Evolutionary conservation across 2,329 filamentous ascomycete species (phyloP).

Genomic region (Pestalotiopsis sp.): DNA sequence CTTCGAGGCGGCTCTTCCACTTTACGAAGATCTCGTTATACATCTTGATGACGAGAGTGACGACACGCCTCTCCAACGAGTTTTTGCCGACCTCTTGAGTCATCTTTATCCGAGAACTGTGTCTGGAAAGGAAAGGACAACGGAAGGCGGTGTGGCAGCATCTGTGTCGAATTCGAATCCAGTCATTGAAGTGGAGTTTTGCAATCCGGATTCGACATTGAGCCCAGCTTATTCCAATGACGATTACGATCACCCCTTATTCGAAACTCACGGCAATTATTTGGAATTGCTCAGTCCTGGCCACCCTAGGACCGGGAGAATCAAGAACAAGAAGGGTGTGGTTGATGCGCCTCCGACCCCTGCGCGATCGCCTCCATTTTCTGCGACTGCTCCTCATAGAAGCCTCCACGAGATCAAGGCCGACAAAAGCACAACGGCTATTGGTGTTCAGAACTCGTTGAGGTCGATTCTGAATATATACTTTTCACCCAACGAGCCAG

Average conservation of each 20-base stretch:
- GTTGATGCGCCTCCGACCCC: constrained; percentile 42
- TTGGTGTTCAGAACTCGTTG: constrained; percentile 60
- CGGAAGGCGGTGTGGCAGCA: no score
- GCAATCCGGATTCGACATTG: neutral
- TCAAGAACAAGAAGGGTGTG: neutral
- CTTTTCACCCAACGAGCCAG: constrained; percentile 50
- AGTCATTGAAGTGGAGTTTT: neutral
- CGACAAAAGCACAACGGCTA: constrained; percentile 45
- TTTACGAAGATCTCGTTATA: constrained; percentile 60
- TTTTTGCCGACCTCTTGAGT: constrained; percentile 49
- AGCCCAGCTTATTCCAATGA: constrained; percentile 11
- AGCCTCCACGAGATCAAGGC: constrained; percentile 50
- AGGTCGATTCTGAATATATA: constrained; percentile 53
- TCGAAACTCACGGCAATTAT: constrained; percentile 33
- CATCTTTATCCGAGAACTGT: constrained; percentile 35
- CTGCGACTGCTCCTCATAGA: constrained; percentile 28
- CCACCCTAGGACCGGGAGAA: constrained; percentile 10
- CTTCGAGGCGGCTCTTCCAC: constrained; percentile 50
- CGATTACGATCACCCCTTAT: constrained; percentile 51
- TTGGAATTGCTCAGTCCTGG: constrained; percentile 12
- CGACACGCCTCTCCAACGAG: constrained; percentile 46
- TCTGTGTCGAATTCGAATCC: neutral
- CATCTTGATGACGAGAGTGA: constrained; percentile 49
- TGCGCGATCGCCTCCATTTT: constrained; percentile 43
- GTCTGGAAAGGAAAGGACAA: constrained; percentile 14